Conservation (phyloP, 2,329 filamentous ascomycete species). For the Cordyceps javanica region DNA sequence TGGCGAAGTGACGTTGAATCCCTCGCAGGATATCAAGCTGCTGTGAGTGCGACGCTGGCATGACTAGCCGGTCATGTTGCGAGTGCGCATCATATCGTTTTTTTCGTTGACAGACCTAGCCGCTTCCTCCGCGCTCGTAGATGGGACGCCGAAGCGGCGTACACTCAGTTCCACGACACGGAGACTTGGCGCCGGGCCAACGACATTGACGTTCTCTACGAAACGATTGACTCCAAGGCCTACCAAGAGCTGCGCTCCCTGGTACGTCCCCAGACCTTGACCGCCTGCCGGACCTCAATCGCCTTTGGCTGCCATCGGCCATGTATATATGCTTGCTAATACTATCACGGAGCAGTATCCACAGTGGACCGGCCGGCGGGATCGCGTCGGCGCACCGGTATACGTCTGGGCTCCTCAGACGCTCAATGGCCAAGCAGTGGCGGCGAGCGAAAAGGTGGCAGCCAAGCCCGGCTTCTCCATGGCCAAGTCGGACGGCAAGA, state of each 20-base stretch:
- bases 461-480: slow-evolving; percentile 52
- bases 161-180: slow-evolving; percentile 78
- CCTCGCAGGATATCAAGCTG: background rate
- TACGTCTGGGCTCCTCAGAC: slow-evolving; percentile 2
- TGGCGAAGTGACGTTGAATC: background rate
- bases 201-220: slow-evolving; percentile 71
- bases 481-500: slow-evolving; percentile 59
- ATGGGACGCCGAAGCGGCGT: slow-evolving; percentile 72
- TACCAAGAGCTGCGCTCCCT: slow-evolving; percentile 75
- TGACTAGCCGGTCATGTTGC: background rate
- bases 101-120: slow-evolving; percentile 38
- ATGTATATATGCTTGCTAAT: background rate
- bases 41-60: background rate
- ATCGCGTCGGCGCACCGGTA: background rate
- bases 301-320: too few species aligned
- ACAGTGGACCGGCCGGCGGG: background rate
- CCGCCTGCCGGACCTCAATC: too few species aligned
- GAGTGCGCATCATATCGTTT: too few species aligned
- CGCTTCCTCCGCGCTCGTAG: slow-evolving; percentile 81
- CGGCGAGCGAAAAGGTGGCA: slow-evolving; percentile 64
- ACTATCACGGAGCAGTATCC: background rate
- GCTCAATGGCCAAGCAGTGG: slow-evolving; percentile 74
- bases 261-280: slow-evolving; percentile 46
- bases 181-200: slow-evolving; percentile 82
- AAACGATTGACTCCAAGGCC: slow-evolving; percentile 76